Percentiles rank a stretch among this genome's conserved stretches.
phyloP scores from a whole-genome alignment of 78 protist genomes.

The Monosiga brevicollis region DNA sequence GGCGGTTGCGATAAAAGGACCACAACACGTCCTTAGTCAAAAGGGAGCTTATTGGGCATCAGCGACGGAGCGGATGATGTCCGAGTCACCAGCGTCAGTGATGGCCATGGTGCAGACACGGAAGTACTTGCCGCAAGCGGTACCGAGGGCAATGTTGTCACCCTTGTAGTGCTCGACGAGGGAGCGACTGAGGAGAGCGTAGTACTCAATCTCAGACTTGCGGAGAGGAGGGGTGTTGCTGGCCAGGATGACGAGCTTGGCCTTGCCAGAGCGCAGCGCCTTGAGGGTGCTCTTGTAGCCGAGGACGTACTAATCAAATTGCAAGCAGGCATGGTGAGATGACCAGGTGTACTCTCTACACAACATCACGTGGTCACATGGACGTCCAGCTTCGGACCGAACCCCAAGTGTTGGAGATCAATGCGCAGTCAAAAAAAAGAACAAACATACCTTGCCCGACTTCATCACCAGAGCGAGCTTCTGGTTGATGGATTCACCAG shows the following conservation, averaged over 20 bases:
- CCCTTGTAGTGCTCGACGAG: conserved; percentile 95
- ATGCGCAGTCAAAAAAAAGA: neutral
- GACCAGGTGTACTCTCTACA: neutral
- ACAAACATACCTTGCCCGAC: conserved; percentile 77
- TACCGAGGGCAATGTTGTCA: conserved; percentile 96
- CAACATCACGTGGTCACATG: neutral
- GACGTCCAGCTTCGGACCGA: too few relatives aligned
- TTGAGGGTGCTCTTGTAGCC: conserved; percentile 93
- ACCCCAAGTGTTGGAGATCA: too few relatives aligned
- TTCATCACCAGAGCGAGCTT: conserved; percentile 96
- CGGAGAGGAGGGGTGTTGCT: conserved; percentile 96
- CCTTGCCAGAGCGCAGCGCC: conserved; percentile 81
- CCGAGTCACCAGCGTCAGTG: conserved; percentile 96
- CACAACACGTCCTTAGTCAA: too few relatives aligned
- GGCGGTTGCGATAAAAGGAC: too few relatives aligned
- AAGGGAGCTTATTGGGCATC: too few relatives aligned
- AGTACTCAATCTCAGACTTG: conserved; percentile 97
- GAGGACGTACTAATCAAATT: conserved; percentile 69
- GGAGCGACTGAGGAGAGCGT: conserved; percentile 95
- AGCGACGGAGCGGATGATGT: conserved; percentile 74
- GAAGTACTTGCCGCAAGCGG: conserved; percentile 97
- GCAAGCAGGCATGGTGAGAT: neutral
- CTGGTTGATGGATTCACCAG: conserved; percentile 82
- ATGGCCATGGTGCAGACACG: conserved; percentile 76
- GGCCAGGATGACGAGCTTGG: conserved; percentile 94